phyloP scores from a whole-genome alignment of 2,329 filamentous ascomycete genomes.

The Ascochyta clinopodiicola region DNA sequence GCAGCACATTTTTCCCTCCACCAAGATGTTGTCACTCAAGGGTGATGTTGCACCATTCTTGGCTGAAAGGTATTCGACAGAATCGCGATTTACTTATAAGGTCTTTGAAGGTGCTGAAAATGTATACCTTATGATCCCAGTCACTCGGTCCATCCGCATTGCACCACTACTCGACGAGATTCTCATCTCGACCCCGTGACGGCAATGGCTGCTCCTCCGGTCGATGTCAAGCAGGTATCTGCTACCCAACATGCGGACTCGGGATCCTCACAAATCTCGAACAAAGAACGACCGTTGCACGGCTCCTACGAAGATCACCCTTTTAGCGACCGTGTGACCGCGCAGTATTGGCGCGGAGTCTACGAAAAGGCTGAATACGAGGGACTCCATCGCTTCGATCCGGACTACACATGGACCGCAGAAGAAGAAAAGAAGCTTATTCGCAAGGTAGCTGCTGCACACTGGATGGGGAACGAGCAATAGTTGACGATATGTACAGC shows the following conservation, averaged over 20 bases:
- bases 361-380: conserved; percentile 44
- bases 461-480: neutral
- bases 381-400: conserved; percentile 57
- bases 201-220: conserved; percentile 20
- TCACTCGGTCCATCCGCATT: conserved; percentile 10
- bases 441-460: conserved; percentile 48
- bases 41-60: conserved; percentile 29
- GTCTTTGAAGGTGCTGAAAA: conserved; percentile 13
- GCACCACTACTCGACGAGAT: conserved; percentile 14
- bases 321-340: conserved; percentile 33
- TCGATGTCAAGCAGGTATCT: conserved; percentile 26
- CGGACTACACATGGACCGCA: conserved; percentile 54
- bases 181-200: neutral
- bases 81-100: conserved; percentile 25
- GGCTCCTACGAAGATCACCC: conserved; percentile 28
- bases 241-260: conserved; percentile 22
- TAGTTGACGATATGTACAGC: conserved; percentile 16
- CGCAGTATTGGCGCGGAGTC: conserved; percentile 32
- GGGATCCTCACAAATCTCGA: conserved; percentile 20
- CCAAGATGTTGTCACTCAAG: conserved; percentile 28
- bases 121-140: conserved; percentile 3
- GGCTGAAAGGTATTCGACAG: conserved; percentile 3
- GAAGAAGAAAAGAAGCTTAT: conserved; percentile 56
- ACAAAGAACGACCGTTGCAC: conserved; percentile 9
- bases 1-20: conserved; percentile 6